phyloP scores from a whole-genome alignment of 1,284 basidiomycete genomes.

The Fomitiporia mediterranea region DNA sequence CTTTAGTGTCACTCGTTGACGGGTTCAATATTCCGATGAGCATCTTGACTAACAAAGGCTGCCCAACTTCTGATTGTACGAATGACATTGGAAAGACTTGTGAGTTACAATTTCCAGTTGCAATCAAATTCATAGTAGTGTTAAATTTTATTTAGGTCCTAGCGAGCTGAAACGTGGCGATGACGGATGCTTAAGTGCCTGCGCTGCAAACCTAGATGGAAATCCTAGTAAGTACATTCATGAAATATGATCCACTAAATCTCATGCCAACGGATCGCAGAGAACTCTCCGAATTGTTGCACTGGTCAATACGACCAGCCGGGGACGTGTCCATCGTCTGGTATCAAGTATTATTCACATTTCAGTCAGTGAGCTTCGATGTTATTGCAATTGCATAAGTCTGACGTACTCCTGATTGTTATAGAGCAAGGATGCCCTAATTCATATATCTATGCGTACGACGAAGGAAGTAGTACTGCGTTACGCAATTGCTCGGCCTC shows the following conservation, averaged over 20 bases:
- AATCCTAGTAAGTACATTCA: slow-evolving; percentile 34
- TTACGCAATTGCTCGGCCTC: slow-evolving; percentile 44
- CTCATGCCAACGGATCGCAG: slow-evolving; percentile 17
- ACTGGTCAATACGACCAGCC: slow-evolving; percentile 45
- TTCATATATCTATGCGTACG: slow-evolving; percentile 54
- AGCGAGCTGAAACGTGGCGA: slow-evolving; percentile 40
- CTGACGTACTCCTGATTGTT: not conserved
- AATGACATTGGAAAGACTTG: slow-evolving; percentile 49
- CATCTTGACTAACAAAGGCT: slow-evolving; percentile 47
- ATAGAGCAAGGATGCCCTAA: slow-evolving; percentile 47
- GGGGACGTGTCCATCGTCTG: slow-evolving; percentile 45
- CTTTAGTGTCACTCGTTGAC: slow-evolving; percentile 46
- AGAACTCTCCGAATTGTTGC: slow-evolving; percentile 47
- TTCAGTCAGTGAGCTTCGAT: slow-evolving; percentile 37
- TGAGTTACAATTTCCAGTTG: slow-evolving; percentile 20
- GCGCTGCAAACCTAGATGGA: slow-evolving; percentile 46
- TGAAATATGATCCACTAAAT: not conserved
- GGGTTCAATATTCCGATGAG: slow-evolving; percentile 56
- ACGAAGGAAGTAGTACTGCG: slow-evolving; percentile 48
- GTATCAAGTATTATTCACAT: slow-evolving; percentile 47
- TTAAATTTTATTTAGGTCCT: slow-evolving; percentile 51
- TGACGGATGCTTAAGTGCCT: slow-evolving; percentile 56
- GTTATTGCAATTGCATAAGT: not conserved
- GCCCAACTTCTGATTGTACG: slow-evolving; percentile 44
- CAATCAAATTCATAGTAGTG: slow-evolving; percentile 33